phyloP scores from a whole-genome alignment of 1,284 basidiomycete species.

The Sporisorium scitamineum region DNA sequence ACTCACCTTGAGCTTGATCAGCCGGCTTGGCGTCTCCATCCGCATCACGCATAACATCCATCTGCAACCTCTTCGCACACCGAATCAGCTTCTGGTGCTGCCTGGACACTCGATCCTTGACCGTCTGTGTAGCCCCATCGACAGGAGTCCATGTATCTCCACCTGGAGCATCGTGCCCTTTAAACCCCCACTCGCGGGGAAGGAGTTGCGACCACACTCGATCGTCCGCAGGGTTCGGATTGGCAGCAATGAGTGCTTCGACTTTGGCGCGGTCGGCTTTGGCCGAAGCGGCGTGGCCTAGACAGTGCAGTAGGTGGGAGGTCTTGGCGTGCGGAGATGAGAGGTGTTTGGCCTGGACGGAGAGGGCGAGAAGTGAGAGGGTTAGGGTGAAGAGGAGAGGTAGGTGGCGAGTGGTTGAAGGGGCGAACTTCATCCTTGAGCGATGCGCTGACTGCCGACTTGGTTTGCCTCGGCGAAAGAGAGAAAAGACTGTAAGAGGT shows the following conservation, averaged over 20 bases:
- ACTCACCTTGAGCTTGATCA: not conserved
- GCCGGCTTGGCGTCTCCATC: not conserved
- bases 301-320: conserved; percentile 13
- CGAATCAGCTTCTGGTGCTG: conserved; percentile 11
- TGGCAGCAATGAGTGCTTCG: conserved; percentile 5
- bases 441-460: not conserved
- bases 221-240: conserved; percentile 13
- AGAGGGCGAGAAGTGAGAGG: not conserved
- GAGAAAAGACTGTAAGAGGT: not conserved
- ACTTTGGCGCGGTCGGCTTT: conserved; percentile 11
- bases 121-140: not conserved
- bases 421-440: not conserved
- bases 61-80: conserved; percentile 8
- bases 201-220: conserved; percentile 7
- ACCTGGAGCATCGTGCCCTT: conserved; percentile 1
- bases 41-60: not conserved
- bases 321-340: not conserved
- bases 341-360: not conserved
- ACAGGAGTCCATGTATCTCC: conserved; percentile 10
- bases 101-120: not conserved
- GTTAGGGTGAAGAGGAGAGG: not conserved
- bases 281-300: conserved; percentile 1
- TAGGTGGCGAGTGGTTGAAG: too few relatives aligned
- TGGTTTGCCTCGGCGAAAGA: not conserved
- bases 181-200: conserved; percentile 27